Evolutionary conservation across 352 stramenopile species (phyloP), one percentile per base, ranked within the genome.

Genomic region (Pseudoperonospora humuli): DNA sequence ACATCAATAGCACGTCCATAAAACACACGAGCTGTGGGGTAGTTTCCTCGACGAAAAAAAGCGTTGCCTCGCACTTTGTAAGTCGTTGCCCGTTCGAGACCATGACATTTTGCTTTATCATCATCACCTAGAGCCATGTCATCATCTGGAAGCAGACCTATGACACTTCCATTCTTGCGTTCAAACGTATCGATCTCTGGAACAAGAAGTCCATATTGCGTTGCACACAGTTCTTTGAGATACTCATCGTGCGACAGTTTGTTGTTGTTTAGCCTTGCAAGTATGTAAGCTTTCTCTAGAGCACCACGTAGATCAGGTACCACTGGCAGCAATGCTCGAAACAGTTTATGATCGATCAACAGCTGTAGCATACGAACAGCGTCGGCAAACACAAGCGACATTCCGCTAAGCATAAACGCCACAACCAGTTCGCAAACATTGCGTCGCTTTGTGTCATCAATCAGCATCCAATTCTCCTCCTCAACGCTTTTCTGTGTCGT

Each of bases 1-100:
- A 78, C 64, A 14, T 69, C 48, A 17, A 86, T 69, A 5, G 70
- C 70, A 36, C 67, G 73, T 6, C 66, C 67, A 35, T 89, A 89
- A 56, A 86, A 86, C 2, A 55, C 34, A 20, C 70, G 66, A 17
- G 77, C 64, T 3, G 70, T 74, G 1, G 61, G 45, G 33, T 74
- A 77, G 25, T 89, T 84, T 0, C 72, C 77, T 2, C 66, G 65
- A 9, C 64, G 61, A 42, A 84, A 89, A 37, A 78, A 86, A 11
- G 23, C 21, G 31, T 89, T 89, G 9, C 77, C 74, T 9, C 50
- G 56, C 9, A 46, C 44, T 45, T 89, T 89, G 44, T 65, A 75
- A 1, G 56, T 49, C 0, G 48, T 52, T 17, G 62, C 58, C 7
- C 50, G 8, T 10, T 58, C 37, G 7, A 85, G 33, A 20, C 44